Evolutionary conservation across 805 yeast genomes (phyloP), one percentile per base, ranked within the genome.

Genomic region (Vanderwaltozyma yarrowii): DNA sequence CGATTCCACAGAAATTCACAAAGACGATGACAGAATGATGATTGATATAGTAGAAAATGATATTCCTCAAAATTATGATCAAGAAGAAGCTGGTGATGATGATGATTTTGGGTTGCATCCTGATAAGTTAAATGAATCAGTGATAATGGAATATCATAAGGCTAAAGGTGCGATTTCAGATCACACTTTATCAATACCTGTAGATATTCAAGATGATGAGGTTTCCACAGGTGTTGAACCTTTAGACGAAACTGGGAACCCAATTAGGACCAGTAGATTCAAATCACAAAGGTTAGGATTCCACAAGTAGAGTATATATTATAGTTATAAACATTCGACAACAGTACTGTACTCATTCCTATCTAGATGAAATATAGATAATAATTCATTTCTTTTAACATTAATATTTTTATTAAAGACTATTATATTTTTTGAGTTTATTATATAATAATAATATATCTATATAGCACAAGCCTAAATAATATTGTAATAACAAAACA

Each of bases 151-250:
- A 31, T 83, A 83, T 50, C 71, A 76, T 21, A 62, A 66, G 32
- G 50, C 80, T 42, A 65, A 81, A 34, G 72, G 61, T 17, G 64
- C 69, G 26, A 73, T 43, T 33, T 31, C 38, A 18, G 21, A n/a
- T n/a, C n/a, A n/a, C n/a, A n/a, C n/a, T n/a, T n/a, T 32, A 9
- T 19, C 29, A 32, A 11, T 29, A 6, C 18, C 30, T 4, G 26
- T 24, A 4, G 15, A 20, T 13, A 7, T 29, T 3, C 24, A 20
- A 4, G 63, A 66, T 42, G 59, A 70, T 1, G 71, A 69, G 2
- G 60, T 64, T 35, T 83, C 73, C 30, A 49, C 59, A 42, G 88
- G 76, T 40, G 48, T 74, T 15, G 94, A 81, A 50, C 86, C 85
- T 0, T 61, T 81, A 6, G 86, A 81, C 46, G 80, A 74, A 38